Evolutionary conservation across 768 basidiomycete species (phyloP), one percentile per base, ranked within the genome.

Genomic region (Suillus placidus): DNA sequence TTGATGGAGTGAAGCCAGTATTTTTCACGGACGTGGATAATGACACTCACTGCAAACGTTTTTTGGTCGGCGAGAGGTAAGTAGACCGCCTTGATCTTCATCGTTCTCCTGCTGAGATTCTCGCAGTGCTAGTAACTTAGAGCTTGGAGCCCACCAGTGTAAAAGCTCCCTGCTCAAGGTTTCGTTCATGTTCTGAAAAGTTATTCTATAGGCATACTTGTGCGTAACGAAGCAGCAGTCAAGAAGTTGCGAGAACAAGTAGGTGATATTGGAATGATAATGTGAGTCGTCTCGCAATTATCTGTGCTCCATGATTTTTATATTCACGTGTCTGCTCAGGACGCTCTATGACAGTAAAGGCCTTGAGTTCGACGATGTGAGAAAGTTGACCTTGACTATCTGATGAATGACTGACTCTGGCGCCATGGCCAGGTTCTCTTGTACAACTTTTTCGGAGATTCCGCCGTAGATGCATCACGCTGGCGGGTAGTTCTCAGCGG

Each of bases 401-500:
- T 9, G 7, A 3, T 16, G 32, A 4, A 20, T 0, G 66, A 65
- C 61, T 68, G 13, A 68, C 26, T 13, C 1, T 20, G 18, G n/a
- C n/a, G n/a, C n/a, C n/a, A n/a, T n/a, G n/a, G 14, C 30, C 64
- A 91, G 90, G 90, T 93, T 5, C 79, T 93, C 3, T 70, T 93
- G 13, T 92, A 87, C 70, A 87, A 93, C 67, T 92, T 92, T 74
- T 93, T 93, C 68, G 82, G 85, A 35, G 88, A 90, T 68, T 92
- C 91, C 0, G 68, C 71, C 0, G 74, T 84, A 2, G 82, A 82
- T 45, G 64, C 72, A 1, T 74, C 83, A 1, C 86, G 87, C 57
- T 92, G 90, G 90, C 79, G 86, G 12, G 79, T 89, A 1, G 76
- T 90, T 4, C 71, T 88, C 6, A 84, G 85, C 61, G 78, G 73